Evolutionary conservation across 495 filamentous ascomycete genomes (phyloP).

Genomic region (Aspergillus campestris): DNA sequence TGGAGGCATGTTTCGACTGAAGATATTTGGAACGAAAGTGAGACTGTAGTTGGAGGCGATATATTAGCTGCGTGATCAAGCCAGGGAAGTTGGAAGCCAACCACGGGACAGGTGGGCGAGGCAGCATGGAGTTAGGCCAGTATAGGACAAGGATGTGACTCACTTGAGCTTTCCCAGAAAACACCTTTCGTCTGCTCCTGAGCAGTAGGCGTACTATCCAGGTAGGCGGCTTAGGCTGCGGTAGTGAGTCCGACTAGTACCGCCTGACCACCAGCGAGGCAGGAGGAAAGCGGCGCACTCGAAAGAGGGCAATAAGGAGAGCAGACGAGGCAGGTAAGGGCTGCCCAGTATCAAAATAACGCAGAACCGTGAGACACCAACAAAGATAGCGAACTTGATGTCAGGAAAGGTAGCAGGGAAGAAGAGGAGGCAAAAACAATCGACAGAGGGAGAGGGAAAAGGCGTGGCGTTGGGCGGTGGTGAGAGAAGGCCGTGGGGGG

Average conservation of each 20-base stretch:
- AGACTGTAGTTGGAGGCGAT: background rate
- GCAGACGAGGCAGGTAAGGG: background rate
- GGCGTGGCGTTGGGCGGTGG: slow-evolving; percentile 28
- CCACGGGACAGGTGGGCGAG: no score
- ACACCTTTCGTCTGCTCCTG: slow-evolving; percentile 2
- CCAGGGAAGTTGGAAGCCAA: background rate
- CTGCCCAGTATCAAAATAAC: background rate
- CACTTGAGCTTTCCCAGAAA: no score
- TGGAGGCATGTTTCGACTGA: slow-evolving; percentile 26
- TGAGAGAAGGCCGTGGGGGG: slow-evolving; percentile 17
- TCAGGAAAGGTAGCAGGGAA: slow-evolving; percentile 1
- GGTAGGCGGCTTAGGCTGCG: slow-evolving; percentile 9
- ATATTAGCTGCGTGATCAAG: background rate
- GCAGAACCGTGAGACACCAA: background rate
- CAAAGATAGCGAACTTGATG: background rate
- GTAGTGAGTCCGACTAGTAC: slow-evolving; percentile 3
- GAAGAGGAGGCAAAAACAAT: slow-evolving; percentile 9
- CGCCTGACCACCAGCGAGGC: background rate
- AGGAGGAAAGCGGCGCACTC: background rate
- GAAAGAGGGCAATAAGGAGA: background rate
- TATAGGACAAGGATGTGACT: no score
- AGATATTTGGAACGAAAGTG: slow-evolving; percentile 4
- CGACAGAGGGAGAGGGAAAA: slow-evolving; percentile 21
- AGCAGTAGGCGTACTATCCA: no score
- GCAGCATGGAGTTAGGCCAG: no score